These are phyloP conservation scores for Euryodendron excelsum DNA, from an alignment of 148 eudicot genomes.

Conservation along the genomic window DNA sequence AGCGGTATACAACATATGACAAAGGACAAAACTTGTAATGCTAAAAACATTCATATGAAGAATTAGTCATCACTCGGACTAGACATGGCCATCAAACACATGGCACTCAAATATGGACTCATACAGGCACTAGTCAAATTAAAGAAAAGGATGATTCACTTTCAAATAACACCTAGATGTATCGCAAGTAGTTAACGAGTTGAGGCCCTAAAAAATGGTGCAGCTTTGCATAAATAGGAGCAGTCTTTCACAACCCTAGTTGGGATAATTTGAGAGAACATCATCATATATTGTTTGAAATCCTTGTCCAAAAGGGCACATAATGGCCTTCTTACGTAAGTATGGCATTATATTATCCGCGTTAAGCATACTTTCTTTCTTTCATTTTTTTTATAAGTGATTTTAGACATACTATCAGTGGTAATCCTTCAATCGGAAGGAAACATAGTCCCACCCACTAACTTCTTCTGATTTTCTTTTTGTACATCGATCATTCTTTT, in stretches of 20 bases:
- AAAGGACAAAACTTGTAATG: neutral
- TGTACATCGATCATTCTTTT: too few species aligned
- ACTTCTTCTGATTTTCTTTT: too few species aligned
- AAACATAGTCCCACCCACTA: neutral
- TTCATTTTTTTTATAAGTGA: too few species aligned
- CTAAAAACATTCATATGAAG: neutral
- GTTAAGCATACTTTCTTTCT: too few species aligned
- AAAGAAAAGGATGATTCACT: neutral
- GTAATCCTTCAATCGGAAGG: neutral
- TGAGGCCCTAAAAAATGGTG: neutral
- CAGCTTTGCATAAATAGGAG: too few species aligned
- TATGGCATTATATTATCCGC: too few species aligned
- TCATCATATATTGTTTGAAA: neutral
- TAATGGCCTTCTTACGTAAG: neutral
- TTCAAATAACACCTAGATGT: neutral
- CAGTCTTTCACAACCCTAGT: neutral
- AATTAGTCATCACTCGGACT: neutral
- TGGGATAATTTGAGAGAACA: neutral
- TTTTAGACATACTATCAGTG: neutral
- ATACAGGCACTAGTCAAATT: neutral
- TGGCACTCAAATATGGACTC: neutral
- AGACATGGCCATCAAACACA: neutral
- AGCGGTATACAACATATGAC: neutral
- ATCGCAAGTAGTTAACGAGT: neutral
- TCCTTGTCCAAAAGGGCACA: neutral